phyloP scores from a whole-genome alignment of 352 stramenopile genomes.

The Phytopythium delawarense region DNA sequence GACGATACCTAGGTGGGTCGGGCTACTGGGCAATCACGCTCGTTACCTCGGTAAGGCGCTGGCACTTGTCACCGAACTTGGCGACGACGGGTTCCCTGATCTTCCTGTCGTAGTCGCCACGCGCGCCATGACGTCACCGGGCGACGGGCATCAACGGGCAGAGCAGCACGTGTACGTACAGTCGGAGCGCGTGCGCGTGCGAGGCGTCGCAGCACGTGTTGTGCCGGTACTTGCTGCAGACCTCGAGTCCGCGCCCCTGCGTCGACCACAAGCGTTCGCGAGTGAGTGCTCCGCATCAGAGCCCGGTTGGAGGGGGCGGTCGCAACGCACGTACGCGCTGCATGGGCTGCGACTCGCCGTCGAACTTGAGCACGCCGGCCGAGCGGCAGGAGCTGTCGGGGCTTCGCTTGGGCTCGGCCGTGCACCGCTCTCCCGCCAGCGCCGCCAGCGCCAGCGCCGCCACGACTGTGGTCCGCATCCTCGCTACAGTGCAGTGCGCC shows the following conservation, averaged over 20 bases:
- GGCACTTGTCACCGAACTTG: constrained; percentile 66
- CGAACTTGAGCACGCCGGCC: constrained; percentile 66
- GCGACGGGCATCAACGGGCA: constrained; percentile 5
- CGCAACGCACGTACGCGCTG: constrained; percentile 40
- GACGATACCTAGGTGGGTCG: too few species aligned
- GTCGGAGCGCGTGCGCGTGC: constrained; percentile 53
- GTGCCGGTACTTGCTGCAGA: constrained; percentile 77
- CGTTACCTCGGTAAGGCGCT: constrained; percentile 48
- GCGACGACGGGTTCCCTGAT: constrained; percentile 75
- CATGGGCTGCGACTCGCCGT: constrained; percentile 50
- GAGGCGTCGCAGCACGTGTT: constrained; percentile 81
- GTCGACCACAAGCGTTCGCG: background rate
- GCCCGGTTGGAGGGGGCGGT: background rate
- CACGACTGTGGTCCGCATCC: constrained; percentile 13
- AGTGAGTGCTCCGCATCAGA: background rate
- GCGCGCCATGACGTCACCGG: background rate
- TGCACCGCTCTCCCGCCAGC: constrained; percentile 15
- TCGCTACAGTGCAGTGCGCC: background rate
- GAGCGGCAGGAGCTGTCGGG: constrained; percentile 47
- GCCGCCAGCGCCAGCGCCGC: constrained; percentile 16
- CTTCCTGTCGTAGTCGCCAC: constrained; percentile 35
- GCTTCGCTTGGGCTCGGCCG: constrained; percentile 21
- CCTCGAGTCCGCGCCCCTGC: constrained; percentile 59
- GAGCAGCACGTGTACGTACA: constrained; percentile 31
- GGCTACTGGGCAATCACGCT: too few species aligned